Percentiles rank a stretch among this genome's conserved stretches.
phyloP scores from a whole-genome alignment of 352 stramenopile species.

The Peronosclerospora sorghi region DNA sequence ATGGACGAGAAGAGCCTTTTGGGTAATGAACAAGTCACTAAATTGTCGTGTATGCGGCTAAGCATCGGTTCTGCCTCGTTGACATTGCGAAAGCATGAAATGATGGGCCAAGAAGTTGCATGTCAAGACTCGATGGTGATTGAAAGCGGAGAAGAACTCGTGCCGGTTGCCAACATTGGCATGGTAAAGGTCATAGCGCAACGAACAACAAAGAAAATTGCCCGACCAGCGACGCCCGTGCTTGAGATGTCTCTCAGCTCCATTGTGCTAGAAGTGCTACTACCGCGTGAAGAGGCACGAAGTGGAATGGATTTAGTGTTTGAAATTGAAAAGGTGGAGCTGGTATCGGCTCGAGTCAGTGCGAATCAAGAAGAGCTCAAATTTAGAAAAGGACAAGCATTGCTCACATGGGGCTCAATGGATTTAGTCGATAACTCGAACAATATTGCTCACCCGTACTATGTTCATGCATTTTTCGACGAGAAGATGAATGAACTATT shows the following conservation, averaged over 20 bases:
- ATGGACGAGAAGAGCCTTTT: slow-evolving; percentile 9
- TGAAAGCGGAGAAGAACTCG: slow-evolving; percentile 33
- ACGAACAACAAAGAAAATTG: slow-evolving; percentile 31
- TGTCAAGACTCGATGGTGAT: slow-evolving; percentile 7
- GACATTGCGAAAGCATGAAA: slow-evolving; percentile 52
- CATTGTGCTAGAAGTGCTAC: slow-evolving; percentile 35
- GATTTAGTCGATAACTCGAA: slow-evolving; percentile 31
- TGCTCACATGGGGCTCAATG: slow-evolving; percentile 36
- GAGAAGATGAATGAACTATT: slow-evolving; percentile 38
- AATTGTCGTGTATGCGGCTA: slow-evolving; percentile 37
- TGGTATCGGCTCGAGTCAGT: slow-evolving; percentile 24
- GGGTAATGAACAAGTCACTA: slow-evolving; percentile 10
- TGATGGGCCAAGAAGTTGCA: slow-evolving; percentile 5
- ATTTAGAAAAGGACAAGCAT: slow-evolving; percentile 20
- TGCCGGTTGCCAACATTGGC: slow-evolving; percentile 78
- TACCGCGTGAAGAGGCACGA: slow-evolving; percentile 19
- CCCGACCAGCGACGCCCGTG: slow-evolving; percentile 48
- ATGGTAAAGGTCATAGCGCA: slow-evolving; percentile 54
- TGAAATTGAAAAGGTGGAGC: slow-evolving; percentile 57
- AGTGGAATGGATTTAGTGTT: slow-evolving; percentile 41
- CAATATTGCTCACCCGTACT: slow-evolving; percentile 68
- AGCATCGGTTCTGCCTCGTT: slow-evolving; percentile 47
- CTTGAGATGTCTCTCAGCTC: slow-evolving; percentile 41
- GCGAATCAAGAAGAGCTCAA: slow-evolving; percentile 17
- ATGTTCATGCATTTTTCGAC: slow-evolving; percentile 56